A percentile compares a stretch with the other conserved stretches of the same genome.
Conservation (phyloP, 441 rosid genomes). For the Jatropha podagrica region DNA sequence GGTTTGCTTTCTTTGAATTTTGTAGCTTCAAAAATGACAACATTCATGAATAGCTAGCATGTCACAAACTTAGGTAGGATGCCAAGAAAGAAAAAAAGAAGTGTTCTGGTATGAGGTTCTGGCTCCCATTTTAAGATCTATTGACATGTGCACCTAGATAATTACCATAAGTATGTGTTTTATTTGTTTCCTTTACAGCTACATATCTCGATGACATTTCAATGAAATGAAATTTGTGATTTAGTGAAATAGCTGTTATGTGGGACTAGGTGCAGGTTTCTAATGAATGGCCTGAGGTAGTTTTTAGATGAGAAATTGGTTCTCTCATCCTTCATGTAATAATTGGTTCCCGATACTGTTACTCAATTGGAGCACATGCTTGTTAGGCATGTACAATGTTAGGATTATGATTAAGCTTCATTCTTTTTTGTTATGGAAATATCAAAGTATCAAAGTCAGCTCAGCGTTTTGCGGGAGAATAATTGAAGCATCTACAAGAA, state of each 20-base stretch:
- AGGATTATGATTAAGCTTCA: neutral
- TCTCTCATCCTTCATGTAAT: neutral
- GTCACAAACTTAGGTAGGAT: neutral
- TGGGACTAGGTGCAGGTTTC: conserved; percentile 4
- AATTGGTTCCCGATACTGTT: neutral
- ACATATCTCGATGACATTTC: neutral
- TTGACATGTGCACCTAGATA: neutral
- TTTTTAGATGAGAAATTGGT: neutral
- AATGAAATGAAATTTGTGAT: neutral
- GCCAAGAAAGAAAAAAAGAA: neutral
- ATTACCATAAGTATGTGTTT: neutral
- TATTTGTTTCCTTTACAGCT: conserved; percentile 3
- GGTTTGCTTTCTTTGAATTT: conserved; percentile 30
- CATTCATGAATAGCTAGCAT: neutral
- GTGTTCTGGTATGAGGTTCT: conserved; percentile 1
- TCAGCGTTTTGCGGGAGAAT: neutral
- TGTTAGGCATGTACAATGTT: neutral
- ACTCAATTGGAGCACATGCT: neutral
- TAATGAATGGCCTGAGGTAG: neutral
- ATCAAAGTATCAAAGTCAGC: neutral
- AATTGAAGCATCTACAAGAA: neutral
- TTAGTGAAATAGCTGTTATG: conserved; percentile 8
- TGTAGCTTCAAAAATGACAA: neutral
- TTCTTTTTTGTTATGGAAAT: neutral
- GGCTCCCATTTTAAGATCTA: conserved; percentile 11